These are phyloP conservation scores for Kwoniella europaea DNA, from an alignment of 768 basidiomycete species.

Conservation along the genomic window DNA sequence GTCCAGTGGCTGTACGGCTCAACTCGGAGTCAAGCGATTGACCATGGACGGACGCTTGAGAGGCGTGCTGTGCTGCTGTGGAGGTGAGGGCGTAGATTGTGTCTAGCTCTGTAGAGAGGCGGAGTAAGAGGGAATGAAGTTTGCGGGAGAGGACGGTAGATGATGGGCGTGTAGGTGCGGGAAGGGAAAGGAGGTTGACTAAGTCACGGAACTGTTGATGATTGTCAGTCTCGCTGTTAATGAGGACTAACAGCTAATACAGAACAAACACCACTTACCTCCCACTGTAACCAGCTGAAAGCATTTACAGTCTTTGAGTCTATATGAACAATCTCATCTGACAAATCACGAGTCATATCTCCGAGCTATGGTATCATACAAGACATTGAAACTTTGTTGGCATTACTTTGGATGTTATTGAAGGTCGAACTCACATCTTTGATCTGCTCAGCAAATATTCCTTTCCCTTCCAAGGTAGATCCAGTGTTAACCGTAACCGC, in stretches of 20 bases:
- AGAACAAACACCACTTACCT: no score
- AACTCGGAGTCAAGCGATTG: conserved; percentile 19
- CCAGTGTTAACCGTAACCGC: conserved; percentile 40
- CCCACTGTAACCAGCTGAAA: conserved; percentile 51
- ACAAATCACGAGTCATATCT: conserved; percentile 44
- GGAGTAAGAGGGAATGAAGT: conserved; percentile 43
- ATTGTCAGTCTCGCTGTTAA: no score
- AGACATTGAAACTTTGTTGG: conserved; percentile 8
- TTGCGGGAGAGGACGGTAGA: conserved; percentile 27
- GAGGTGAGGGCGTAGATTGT: conserved; percentile 31
- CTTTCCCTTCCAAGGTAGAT: conserved; percentile 41
- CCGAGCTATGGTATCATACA: conserved; percentile 38
- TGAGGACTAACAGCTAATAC: no score
- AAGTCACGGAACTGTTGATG: conserved; percentile 40
- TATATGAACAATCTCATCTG: conserved; percentile 45
- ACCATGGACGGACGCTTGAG: conserved; percentile 30
- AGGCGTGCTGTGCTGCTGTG: conserved; percentile 24
- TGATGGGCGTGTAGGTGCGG: conserved; percentile 21
- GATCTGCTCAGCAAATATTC: conserved; percentile 36
- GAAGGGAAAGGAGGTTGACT: conserved; percentile 29
- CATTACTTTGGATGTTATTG: background rate
- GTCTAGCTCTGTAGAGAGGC: conserved; percentile 35
- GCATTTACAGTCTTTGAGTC: conserved; percentile 46
- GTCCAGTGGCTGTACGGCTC: conserved; percentile 12
- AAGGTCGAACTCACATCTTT: conserved; percentile 34